Evolutionary conservation across 1,284 basidiomycete species (phyloP).

Genomic region (Trametes sp.): DNA sequence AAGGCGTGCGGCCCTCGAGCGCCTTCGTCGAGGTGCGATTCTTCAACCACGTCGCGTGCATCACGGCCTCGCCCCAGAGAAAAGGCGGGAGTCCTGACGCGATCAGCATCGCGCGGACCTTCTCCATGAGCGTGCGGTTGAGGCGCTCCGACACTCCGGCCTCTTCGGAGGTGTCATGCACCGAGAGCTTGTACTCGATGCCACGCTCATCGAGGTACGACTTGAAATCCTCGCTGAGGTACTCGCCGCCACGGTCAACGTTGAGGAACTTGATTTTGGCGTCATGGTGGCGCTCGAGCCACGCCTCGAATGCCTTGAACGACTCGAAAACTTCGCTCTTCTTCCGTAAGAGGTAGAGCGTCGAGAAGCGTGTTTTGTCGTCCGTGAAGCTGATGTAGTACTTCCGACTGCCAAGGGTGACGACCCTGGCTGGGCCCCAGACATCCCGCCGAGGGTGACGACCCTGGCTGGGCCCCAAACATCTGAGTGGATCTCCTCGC

Average conservation of each 20-base stretch:
- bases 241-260: background rate
- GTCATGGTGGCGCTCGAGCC: constrained; percentile 14
- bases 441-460: too few species aligned
- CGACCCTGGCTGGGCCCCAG: constrained; percentile 44
- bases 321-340: constrained; percentile 37
- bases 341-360: constrained; percentile 21
- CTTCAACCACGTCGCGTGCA: constrained; percentile 36
- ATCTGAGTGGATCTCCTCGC: constrained; percentile 48
- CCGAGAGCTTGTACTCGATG: too few species aligned
- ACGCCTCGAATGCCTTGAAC: constrained; percentile 36
- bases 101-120: constrained; percentile 20
- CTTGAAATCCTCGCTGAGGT: background rate
- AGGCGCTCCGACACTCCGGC: constrained; percentile 38
- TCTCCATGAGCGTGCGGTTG: constrained; percentile 35
- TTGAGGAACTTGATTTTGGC: background rate
- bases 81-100: constrained; percentile 33
- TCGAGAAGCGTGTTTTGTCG: constrained; percentile 30
- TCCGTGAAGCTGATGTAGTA: constrained; percentile 42
- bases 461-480: too few species aligned
- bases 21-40: constrained; percentile 30
- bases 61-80: constrained; percentile 40
- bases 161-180: background rate
- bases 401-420: constrained; percentile 32
- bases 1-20: constrained; percentile 22
- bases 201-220: too few species aligned